Base-by-base conservation (phyloP, 176 grass and related monocot species). In the Tillandsia leiboldiana region DNA sequence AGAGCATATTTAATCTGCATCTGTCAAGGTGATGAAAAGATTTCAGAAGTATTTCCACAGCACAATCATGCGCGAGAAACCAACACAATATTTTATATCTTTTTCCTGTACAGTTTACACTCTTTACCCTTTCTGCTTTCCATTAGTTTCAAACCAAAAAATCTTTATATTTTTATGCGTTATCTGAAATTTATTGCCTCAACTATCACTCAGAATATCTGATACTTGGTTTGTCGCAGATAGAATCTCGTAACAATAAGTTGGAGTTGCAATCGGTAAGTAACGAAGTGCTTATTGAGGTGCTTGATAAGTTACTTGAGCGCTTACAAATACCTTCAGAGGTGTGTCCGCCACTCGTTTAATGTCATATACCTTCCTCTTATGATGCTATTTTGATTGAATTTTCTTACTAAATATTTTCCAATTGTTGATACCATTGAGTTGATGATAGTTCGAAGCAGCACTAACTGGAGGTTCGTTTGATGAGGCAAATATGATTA, bases 241-340 rank as follows among this genome's bases (percentile, higher is more conserved):
- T 97, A 69, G 93, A 97, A 81, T 89, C 82, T 73, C 86, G 89
- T 61, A 97, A 97, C 73, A 97, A 97, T 49, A 89, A 73, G 74
- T 79, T 92, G 74, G 93, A 97, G 79, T 75, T 87, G 63, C 93
- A 97, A 74, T 92, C 86, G 52, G 93, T 83, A 7, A 97, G 84
- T 83, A 97, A 90, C 77, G 85, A 85, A 83, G 83, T 84, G 69
- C 83, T 96, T 70, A 83, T 87, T 76, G 71, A 85, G 24, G 93
- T 92, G 71, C 86, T 96, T 65, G 93, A 97, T 81, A 92, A 74
- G 76, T 53, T 97, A 80, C 79, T 92, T 65, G 77, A 50, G 70
- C 50, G 82, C 53, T 64, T 97, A 66, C 81, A 89, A 73, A 97
- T 97, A 72, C 93, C 93, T 74, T 27, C 73, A 10, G 89, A 96